These are phyloP conservation scores for Globomyces pollinis-pini DNA, from an alignment of 192 early-diverging fungal species.

Conservation along the genomic window DNA sequence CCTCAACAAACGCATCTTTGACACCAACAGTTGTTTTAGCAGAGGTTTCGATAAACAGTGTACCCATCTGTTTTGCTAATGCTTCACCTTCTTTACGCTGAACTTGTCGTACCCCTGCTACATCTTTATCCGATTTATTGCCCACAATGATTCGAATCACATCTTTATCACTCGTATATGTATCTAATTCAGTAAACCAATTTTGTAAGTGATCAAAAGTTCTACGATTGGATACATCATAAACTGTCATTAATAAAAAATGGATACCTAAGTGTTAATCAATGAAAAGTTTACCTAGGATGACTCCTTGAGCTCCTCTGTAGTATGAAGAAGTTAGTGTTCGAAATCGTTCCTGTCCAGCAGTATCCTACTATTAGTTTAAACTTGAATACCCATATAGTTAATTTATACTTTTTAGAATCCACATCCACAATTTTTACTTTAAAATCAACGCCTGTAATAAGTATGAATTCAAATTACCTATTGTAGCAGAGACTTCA, in stretches of 20 bases:
- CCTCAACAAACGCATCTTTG: constrained; percentile 87
- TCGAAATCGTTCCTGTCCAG: constrained; percentile 96
- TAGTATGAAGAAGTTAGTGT: constrained; percentile 97
- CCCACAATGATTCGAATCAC: constrained; percentile 98
- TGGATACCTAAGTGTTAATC: neutral
- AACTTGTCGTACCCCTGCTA: constrained; percentile 53
- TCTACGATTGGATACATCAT: constrained; percentile 90
- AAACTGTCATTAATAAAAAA: constrained; percentile 54
- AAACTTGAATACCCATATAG: constrained; percentile 74
- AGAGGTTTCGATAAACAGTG: constrained; percentile 92
- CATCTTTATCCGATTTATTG: constrained; percentile 95
- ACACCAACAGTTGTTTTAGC: constrained; percentile 93
- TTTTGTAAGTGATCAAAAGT: constrained; percentile 85
- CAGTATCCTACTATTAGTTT: constrained; percentile 83
- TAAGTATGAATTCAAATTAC: constrained; percentile 78
- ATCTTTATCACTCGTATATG: constrained; percentile 72
- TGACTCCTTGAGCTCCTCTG: constrained; percentile 95
- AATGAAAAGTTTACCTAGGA: constrained; percentile 85
- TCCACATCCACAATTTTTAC: constrained; percentile 83
- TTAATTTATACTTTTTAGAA: constrained; percentile 86
- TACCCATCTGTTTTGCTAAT: constrained; percentile 74
- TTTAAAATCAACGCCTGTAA: constrained; percentile 93
- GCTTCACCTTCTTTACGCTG: constrained; percentile 79
- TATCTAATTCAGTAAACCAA: constrained; percentile 96
- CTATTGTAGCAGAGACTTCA: constrained; percentile 72